Evolutionary conservation across 2,329 filamentous ascomycete species (phyloP).

Genomic region (Neopestalotiopsis sp.): DNA sequence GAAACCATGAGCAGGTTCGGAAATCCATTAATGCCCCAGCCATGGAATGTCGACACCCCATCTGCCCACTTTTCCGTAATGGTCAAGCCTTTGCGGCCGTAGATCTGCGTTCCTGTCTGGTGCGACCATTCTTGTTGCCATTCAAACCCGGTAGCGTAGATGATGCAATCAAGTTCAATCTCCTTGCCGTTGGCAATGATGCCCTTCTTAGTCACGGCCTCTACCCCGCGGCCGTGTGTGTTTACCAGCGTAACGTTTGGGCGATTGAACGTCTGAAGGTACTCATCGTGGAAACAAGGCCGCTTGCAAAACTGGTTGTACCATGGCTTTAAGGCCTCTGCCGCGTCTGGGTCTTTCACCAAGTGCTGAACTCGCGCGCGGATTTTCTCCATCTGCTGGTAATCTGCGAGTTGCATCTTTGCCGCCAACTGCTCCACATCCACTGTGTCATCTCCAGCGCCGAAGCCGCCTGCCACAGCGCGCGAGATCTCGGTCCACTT

Average conservation of each 20-base stretch:
- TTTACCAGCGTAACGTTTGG: conserved; percentile 54
- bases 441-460: conserved; percentile 27
- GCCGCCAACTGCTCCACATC: conserved; percentile 27
- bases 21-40: background rate
- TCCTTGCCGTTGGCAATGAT: conserved; percentile 44
- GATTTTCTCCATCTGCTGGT: conserved; percentile 40
- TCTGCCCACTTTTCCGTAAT: conserved; percentile 17
- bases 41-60: background rate
- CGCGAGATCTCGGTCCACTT: conserved; percentile 37
- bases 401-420: conserved; percentile 30
- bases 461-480: conserved; percentile 31
- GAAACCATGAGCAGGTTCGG: background rate
- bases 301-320: conserved; percentile 58
- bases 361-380: conserved; percentile 42
- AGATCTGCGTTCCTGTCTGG: background rate
- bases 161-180: conserved; percentile 38
- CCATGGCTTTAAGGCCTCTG: conserved; percentile 55
- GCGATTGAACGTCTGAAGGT: conserved; percentile 52
- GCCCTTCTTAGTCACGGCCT: conserved; percentile 41
- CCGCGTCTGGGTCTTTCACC: conserved; percentile 48
- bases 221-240: conserved; percentile 49
- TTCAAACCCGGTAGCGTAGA: conserved; percentile 20
- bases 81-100: conserved; percentile 5
- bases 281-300: conserved; percentile 55
- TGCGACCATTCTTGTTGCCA: background rate